Conservation (phyloP, 371 early-diverging fungal genomes). For the Dichotomocladium elegans region DNA sequence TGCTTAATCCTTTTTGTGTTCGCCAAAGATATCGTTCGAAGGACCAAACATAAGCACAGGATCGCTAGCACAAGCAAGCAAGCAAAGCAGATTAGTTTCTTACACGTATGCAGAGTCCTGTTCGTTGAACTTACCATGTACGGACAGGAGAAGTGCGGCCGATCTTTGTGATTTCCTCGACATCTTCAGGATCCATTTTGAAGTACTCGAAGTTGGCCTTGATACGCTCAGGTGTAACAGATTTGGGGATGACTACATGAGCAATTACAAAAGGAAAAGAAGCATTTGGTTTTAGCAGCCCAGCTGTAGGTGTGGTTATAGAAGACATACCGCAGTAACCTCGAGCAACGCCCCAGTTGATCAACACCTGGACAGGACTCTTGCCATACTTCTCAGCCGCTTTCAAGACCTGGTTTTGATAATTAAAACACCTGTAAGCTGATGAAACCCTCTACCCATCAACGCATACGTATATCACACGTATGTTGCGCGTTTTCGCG, state of each 20-base stretch:
- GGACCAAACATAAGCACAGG: constrained; percentile 29
- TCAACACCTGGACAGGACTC: constrained; percentile 66
- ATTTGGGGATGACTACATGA: constrained; percentile 53
- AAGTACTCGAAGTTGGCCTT: constrained; percentile 37
- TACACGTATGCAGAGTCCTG: neutral
- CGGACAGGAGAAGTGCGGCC: constrained; percentile 22
- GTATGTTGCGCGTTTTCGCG: neutral
- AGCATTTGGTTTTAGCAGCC: neutral
- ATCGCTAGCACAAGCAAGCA: constrained; percentile 8
- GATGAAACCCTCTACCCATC: neutral
- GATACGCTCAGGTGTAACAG: constrained; percentile 44
- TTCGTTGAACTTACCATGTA: constrained; percentile 9
- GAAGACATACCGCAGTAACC: constrained; percentile 26
- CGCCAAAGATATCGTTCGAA: constrained; percentile 24
- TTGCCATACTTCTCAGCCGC: constrained; percentile 71
- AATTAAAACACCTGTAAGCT: neutral
- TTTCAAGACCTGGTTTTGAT: constrained; percentile 17
- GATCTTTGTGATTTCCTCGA: constrained; percentile 26
- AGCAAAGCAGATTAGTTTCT: neutral
- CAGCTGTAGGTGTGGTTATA: too few relatives aligned
- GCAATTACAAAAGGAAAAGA: too few relatives aligned
- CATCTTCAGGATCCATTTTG: constrained; percentile 30
- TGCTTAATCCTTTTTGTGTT: neutral
- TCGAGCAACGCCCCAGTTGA: constrained; percentile 77
- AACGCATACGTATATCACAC: constrained; percentile 40